These are phyloP conservation scores for Bjerkandera adusta DNA, from an alignment of 1,284 basidiomycete genomes.

Conservation along the genomic window DNA sequence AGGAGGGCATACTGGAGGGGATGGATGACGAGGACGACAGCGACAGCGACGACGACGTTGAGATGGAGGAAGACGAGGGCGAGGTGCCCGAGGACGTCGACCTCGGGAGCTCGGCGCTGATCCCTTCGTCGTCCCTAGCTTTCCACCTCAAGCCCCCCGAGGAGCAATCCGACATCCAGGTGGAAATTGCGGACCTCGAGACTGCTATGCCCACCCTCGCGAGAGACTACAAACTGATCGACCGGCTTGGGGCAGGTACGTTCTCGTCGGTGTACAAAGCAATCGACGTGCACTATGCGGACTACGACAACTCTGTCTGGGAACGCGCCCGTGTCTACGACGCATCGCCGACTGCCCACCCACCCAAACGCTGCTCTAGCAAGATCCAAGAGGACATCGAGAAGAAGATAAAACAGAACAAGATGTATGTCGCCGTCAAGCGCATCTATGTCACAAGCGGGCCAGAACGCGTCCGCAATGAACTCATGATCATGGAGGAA, in stretches of 20 bases:
- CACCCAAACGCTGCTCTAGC: not conserved
- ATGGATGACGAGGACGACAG: constrained; percentile 35
- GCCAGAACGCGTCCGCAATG: constrained; percentile 91
- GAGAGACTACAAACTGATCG: constrained; percentile 80
- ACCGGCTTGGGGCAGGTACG: constrained; percentile 94
- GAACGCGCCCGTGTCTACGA: constrained; percentile 55
- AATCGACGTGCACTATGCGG: constrained; percentile 76
- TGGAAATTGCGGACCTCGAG: constrained; percentile 71
- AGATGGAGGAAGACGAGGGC: constrained; percentile 29
- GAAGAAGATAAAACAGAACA: constrained; percentile 38
- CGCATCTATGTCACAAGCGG: constrained; percentile 96
- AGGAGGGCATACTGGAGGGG: constrained; percentile 32
- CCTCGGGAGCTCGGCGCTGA: not conserved
- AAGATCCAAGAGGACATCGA: constrained; percentile 35
- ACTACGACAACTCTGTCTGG: constrained; percentile 86
- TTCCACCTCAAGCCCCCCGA: constrained; percentile 50
- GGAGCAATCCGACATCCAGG: constrained; percentile 73
- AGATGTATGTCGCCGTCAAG: constrained; percentile 91
- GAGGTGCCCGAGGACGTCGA: constrained; percentile 35
- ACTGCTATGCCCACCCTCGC: constrained; percentile 59
- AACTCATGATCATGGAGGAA: constrained; percentile 91
- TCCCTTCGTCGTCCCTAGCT: constrained; percentile 1
- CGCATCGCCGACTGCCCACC: constrained; percentile 44
- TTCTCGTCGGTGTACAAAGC: constrained; percentile 99
- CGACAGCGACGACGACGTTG: constrained; percentile 30